phyloP scores from a whole-genome alignment of 2,329 filamentous ascomycete species.

The Teratosphaeria destructans region DNA sequence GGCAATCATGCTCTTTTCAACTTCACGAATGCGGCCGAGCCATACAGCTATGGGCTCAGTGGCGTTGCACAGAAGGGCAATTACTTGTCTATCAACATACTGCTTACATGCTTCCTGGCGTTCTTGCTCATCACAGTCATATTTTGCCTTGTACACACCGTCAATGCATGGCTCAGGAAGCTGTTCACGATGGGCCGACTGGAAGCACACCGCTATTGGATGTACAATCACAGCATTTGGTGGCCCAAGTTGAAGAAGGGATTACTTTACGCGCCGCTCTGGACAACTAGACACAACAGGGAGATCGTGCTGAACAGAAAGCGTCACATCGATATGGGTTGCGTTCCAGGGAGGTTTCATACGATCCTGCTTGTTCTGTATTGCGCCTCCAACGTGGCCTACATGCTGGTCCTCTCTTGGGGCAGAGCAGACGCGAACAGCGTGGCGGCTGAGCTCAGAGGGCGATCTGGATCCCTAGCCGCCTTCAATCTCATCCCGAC shows the following conservation, averaged over 20 bases:
- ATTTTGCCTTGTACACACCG: conserved; percentile 33
- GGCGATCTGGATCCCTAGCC: conserved; percentile 72
- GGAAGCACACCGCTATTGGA: conserved; percentile 36
- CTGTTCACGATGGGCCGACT: conserved; percentile 34
- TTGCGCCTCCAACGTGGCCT: conserved; percentile 62
- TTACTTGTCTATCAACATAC: conserved; percentile 36
- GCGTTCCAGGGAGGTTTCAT: conserved; percentile 70
- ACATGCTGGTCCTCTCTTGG: conserved; percentile 61
- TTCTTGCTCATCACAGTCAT: conserved; percentile 29
- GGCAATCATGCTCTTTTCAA: conserved; percentile 4
- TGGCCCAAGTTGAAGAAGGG: conserved; percentile 55
- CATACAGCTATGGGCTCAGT: conserved; percentile 27
- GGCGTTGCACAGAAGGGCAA: conserved; percentile 40
- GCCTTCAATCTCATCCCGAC: conserved; percentile 87
- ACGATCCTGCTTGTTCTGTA: conserved; percentile 58
- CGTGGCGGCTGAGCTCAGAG: conserved; percentile 71
- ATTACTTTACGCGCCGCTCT: conserved; percentile 59
- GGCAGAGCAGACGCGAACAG: conserved; percentile 36
- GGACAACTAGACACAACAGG: conserved; percentile 64
- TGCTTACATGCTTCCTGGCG: conserved; percentile 28
- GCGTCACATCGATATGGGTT: conserved; percentile 53
- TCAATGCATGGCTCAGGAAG: conserved; percentile 35
- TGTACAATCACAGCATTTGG: conserved; percentile 32
- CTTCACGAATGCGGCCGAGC: conserved; percentile 6
- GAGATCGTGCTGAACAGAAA: conserved; percentile 59